Base-by-base conservation (phyloP, 306 rosid genomes). In the Cicer arietinum region DNA sequence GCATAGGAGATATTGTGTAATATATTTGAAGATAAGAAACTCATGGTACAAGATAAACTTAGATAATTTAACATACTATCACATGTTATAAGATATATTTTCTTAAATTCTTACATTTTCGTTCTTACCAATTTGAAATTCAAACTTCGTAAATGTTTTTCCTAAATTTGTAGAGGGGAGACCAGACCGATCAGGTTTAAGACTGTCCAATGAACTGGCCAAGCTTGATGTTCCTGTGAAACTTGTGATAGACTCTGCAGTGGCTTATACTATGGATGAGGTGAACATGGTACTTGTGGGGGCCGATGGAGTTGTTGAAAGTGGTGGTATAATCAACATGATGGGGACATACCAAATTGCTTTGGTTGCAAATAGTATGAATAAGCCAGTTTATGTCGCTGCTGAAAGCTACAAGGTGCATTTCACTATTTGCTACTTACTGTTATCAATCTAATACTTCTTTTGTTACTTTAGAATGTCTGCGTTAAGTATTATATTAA, bases 301-400 rank as follows among this genome's bases (percentile, higher is more conserved):
- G 80, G 98, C 98, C 1, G 98, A 91, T 67, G 98, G 91, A 73
- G 98, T 91, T 46, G 98, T 94, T 74, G 98, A 91, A 80, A 94
- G 96, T 77, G 97, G 98, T 35, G 98, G 98, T 50, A 91, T 94
- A 65, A 91, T 94, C 40, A 94, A 91, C 88, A 90, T 91, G 98
- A 90, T 91, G 96, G 98, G 98, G 37, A 88, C 98, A 7, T 94
- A 89, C 83, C 98, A 94, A 88, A 91, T 90, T 78, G 95, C 97
- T 6, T 66, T 91, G 76, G 95, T 94, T 42, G 97, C 95, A 3
- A 92, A 91, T 82, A 73, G 97, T 85, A 89, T 91, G 97, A 84
- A 83, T 82, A 91, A 94, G 69, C 97, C 98, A 41, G 89, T 91
- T 69, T 91, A 90, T 48, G 98, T 91, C 73, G 98, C 97, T 58